A percentile compares a stretch with the other conserved stretches of the same genome.
Evolutionary conservation across 2,329 filamentous ascomycete species (phyloP).

Genomic region (Stemphylium beticola): DNA sequence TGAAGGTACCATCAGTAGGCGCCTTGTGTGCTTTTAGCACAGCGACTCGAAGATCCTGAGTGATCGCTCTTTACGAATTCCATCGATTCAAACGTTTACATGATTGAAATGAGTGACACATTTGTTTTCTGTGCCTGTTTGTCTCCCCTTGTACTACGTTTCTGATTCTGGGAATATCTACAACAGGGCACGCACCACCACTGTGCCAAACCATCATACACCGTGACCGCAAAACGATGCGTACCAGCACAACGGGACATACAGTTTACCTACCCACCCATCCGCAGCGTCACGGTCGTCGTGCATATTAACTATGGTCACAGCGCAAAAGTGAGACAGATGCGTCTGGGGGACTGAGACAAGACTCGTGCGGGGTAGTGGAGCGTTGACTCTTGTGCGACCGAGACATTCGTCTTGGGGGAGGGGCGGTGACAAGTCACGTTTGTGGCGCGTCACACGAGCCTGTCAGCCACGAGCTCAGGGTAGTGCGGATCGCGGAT

Average conservation of each 20-base stretch:
- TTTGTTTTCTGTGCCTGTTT: too few relatives aligned
- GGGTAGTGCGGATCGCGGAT: not conserved
- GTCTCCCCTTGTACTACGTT: too few relatives aligned
- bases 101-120: too few relatives aligned
- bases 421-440: constrained; percentile 6
- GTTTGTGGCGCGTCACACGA: constrained; percentile 3
- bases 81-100: too few relatives aligned
- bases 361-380: constrained; percentile 9
- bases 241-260: not conserved
- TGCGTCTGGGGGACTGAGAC: not conserved
- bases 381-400: constrained; percentile 10
- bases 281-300: constrained; percentile 1
- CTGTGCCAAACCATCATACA: not conserved
- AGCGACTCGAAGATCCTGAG: not conserved
- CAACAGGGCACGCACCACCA: not conserved
- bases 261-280: not conserved
- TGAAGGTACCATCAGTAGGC: not conserved
- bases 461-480: constrained; percentile 6
- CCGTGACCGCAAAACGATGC: not conserved
- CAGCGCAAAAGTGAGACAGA: constrained; percentile 13
- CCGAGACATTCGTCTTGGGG: not conserved
- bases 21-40: not conserved
- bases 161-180: not conserved
- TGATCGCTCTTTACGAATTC: too few relatives aligned
- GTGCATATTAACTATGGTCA: constrained; percentile 22